Base-by-base conservation (phyloP, 495 filamentous ascomycete species). In the Letharia columbiana region DNA sequence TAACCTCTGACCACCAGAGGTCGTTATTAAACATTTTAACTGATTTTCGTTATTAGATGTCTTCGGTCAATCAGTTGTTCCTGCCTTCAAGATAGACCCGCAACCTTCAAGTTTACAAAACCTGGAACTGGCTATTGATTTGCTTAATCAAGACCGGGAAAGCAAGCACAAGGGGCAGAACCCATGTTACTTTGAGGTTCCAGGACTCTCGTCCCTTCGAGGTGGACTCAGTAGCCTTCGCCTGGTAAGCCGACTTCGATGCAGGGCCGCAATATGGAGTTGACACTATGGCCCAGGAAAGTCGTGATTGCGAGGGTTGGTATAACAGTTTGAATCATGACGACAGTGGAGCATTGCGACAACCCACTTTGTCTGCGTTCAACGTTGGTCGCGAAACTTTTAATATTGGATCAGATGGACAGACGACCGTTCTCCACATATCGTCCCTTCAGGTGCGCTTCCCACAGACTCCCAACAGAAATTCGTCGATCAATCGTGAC, bases 1-100 rank as follows among this genome's bases (percentile, higher is more conserved):
- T 84, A 73, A 37, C 74, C 70, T 59, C 37, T 44, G 47, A 47
- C 7, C 7, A 20, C 59, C 33, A 37, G 37, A 60, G 59, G 59
- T 33, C 57, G 28, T 8, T 31, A 35, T 18, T 13, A 3, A 10
- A 41, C 7, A 17, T 23, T 18, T 61, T 12, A 18, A 40, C 12
- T 65, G 50, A 64, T 9, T 33, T 4, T n/a, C 8, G 28, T 52
- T 62, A 72, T 23, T 73, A 73, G 65, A 72, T 65, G 68, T 67
- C 28, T 39, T 73, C n/a, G 64, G 75, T 50, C 59, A 66, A 28
- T 39, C 57, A 58, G 35, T 40, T 18, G 28, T 2, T 31, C 62
- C 72, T 8, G 58, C 59, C 15, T 37, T 70, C 13, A 66, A 42
- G 8, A 67, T 71, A 40, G 52, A 50, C 17, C 42, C 60, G 17